A percentile compares a stretch with the other conserved stretches of the same genome.
These are phyloP conservation scores for Petunia secreta DNA, from an alignment of 257 asterid species.

Conservation along the genomic window DNA sequence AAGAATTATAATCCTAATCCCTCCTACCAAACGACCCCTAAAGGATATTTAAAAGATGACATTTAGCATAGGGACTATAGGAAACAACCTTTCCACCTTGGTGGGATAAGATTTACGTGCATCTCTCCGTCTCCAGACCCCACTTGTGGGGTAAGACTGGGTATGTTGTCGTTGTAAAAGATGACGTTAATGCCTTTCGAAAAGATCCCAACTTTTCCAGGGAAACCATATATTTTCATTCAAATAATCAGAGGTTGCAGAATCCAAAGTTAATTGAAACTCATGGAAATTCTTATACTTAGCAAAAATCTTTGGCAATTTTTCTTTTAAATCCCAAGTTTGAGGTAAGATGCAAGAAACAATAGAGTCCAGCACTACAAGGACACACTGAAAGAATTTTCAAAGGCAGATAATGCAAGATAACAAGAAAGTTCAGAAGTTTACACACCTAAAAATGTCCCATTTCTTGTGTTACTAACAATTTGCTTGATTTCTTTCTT, in stretches of 20 bases:
- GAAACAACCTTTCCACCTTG: no score
- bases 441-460: neutral
- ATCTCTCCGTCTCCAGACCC: no score
- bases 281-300: neutral
- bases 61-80: no score
- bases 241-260: neutral
- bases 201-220: neutral
- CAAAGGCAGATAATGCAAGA: neutral
- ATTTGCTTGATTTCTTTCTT: neutral
- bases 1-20: no score
- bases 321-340: neutral
- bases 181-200: neutral
- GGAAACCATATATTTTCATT: neutral
- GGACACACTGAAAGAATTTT: neutral
- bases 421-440: neutral
- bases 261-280: neutral
- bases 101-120: no score
- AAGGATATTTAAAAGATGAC: no score
- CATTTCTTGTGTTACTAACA: neutral
- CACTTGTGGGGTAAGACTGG: no score
- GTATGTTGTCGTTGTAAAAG: neutral
- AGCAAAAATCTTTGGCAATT: neutral
- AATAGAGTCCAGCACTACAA: neutral
- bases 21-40: no score
- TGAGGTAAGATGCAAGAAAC: neutral